phyloP scores from a whole-genome alignment of 1,284 basidiomycete species.

The Cerioporus squamosus region DNA sequence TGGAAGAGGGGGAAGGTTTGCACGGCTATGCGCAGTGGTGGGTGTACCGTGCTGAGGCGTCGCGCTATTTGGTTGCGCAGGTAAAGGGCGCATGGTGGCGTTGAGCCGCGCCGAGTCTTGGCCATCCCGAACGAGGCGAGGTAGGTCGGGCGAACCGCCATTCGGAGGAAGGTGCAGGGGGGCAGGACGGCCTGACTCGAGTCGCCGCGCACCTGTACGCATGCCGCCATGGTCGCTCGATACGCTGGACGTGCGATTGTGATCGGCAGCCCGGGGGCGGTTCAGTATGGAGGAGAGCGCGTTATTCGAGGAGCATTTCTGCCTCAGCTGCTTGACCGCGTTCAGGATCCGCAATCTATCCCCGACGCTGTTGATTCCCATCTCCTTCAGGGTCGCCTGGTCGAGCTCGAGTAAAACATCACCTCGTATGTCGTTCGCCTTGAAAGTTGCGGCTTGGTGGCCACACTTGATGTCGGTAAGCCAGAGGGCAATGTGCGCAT shows the following conservation, averaged over 20 bases:
- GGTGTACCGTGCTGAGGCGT: slow-evolving; percentile 35
- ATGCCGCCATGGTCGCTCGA: slow-evolving; percentile 25
- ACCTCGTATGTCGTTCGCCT: slow-evolving; percentile 86
- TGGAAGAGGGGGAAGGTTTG: slow-evolving; percentile 65
- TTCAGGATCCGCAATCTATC: slow-evolving; percentile 86
- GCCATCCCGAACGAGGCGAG: slow-evolving; percentile 67
- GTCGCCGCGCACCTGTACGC: slow-evolving; percentile 38
- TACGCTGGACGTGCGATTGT: slow-evolving; percentile 29
- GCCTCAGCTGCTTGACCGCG: slow-evolving; percentile 80
- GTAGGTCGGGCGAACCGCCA: slow-evolving; percentile 55
- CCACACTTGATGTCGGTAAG: slow-evolving; percentile 74
- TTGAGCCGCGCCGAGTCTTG: slow-evolving; percentile 53
- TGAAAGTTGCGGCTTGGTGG: slow-evolving; percentile 73
- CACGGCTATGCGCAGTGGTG: slow-evolving; percentile 41
- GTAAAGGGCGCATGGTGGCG: slow-evolving; percentile 47
- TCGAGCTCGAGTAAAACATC: slow-evolving; percentile 90
- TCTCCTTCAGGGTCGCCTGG: slow-evolving; percentile 83
- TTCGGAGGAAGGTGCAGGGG: slow-evolving; percentile 64
- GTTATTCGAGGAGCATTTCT: slow-evolving; percentile 46
- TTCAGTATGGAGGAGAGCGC: slow-evolving; percentile 32
- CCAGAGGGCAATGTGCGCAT: slow-evolving; percentile 74
- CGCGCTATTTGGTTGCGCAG: slow-evolving; percentile 39
- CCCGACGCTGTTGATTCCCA: slow-evolving; percentile 87
- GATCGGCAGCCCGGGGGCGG: slow-evolving; percentile 27
- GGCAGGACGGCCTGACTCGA: slow-evolving; percentile 64